Evolutionary conservation across 169 alveolate species (phyloP), one percentile per base, ranked within the genome.

Genomic region (Plasmodium inui): DNA sequence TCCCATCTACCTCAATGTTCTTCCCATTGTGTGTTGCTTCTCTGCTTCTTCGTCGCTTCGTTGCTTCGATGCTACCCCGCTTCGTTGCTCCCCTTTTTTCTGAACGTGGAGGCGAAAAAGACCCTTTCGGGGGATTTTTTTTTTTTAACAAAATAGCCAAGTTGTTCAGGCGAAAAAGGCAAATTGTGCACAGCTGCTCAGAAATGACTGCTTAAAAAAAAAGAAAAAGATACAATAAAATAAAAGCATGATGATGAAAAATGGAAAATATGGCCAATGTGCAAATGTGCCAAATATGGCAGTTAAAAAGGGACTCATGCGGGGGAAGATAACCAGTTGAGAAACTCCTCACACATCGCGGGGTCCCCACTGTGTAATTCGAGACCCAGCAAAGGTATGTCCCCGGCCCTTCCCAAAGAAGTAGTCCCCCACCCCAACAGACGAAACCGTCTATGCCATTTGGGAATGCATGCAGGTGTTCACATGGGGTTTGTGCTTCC

Each of bases 31-130:
- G 61, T 50, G 61, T 14, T 14, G 44, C 44, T 37, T 37, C 44
- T 37, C 44, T 37, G 44, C 44, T 6, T 6, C 17, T 41, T 39
- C 46, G 3, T 14, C 50, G 37, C 37, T 67, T 67, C 17, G 3
- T 32, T 55, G n/a, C 19, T n/a, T n/a, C n/a, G n/a, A n/a, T n/a
- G n/a, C n/a, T n/a, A n/a, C n/a, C n/a, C 44, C 44, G 32, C 32
- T 61, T 61, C 32, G 1, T 26, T 55, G n/a, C 19, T n/a, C 10
- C 71, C 22, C n/a, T 55, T 55, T 67, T 67, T 19, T 67, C 30
- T 67, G 76, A 67, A 67, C 76, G 37, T 67, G 76, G 39, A 67
- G 76, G 76, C 41, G 76, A 28, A 67, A 67, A 67, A 67, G 76
- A 67, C 30, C 76, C 37, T 26, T 67, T 19, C 0, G 14, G 17